A percentile compares a stretch with the other conserved stretches of the same genome.
Conservation (phyloP, 2,329 filamentous ascomycete species). For the Cercospora janseana region DNA sequence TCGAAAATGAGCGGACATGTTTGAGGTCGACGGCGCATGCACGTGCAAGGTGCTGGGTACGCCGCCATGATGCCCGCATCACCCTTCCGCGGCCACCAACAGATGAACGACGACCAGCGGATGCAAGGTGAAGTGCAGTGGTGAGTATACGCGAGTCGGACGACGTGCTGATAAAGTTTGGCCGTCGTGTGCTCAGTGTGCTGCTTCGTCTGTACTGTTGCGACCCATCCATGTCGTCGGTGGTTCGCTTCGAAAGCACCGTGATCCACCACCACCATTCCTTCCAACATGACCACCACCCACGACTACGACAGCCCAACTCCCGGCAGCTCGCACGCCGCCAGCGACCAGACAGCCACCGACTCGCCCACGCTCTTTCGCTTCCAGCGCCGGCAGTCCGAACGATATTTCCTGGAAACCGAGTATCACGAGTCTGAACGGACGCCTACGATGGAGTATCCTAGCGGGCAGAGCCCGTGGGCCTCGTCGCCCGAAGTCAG, state of each 20-base stretch:
- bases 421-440: conserved; percentile 32
- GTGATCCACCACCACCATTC: conserved; percentile 4
- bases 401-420: conserved; percentile 37
- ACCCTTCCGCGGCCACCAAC: conserved; percentile 9
- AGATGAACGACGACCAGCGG: neutral
- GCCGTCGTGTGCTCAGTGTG: conserved; percentile 2
- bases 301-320: neutral
- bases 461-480: conserved; percentile 62
- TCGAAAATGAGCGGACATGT: conserved; percentile 9
- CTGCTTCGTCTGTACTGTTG: neutral
- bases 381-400: conserved; percentile 39
- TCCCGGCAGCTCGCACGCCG: conserved; percentile 15
- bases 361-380: conserved; percentile 30
- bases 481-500: conserved; percentile 57
- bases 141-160: conserved; percentile 2
- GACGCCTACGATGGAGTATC: conserved; percentile 62
- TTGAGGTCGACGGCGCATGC: conserved; percentile 7
- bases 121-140: neutral
- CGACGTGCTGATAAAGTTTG: neutral
- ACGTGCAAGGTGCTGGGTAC: conserved; percentile 20
- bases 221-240: conserved; percentile 6
- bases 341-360: conserved; percentile 25
- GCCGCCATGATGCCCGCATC: conserved; percentile 27
- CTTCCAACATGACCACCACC: neutral
- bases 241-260: neutral